phyloP scores from a whole-genome alignment of 208 protist species.

The Wallacemonas sp. region DNA sequence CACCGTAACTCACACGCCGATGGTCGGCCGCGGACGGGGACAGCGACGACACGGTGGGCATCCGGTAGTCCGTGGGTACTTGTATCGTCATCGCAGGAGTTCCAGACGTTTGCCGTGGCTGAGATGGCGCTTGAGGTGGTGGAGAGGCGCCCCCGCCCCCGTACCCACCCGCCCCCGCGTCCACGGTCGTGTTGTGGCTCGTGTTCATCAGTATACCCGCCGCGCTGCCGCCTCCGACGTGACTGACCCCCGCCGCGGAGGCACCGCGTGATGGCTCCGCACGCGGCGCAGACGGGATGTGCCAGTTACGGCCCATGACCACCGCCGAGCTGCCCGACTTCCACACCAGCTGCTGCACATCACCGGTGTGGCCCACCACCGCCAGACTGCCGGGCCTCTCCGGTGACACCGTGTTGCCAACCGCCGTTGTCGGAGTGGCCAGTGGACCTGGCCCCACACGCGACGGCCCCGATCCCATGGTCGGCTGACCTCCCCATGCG shows the following conservation, averaged over 20 bases:
- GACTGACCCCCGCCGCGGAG: too few species aligned
- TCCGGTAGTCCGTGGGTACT: constrained; percentile 2
- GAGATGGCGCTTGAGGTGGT: not conserved
- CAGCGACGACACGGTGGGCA: not conserved
- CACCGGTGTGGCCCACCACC: constrained; percentile 15
- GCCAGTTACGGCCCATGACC: constrained; percentile 33
- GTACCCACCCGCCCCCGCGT: not conserved
- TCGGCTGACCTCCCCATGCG: not conserved
- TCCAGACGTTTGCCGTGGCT: not conserved
- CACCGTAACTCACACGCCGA: not conserved
- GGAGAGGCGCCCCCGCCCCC: not conserved
- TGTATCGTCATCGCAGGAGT: not conserved
- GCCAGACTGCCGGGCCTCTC: constrained; percentile 9
- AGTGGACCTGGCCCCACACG: too few species aligned
- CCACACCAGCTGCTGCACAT: constrained; percentile 60
- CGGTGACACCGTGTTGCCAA: constrained; percentile 8
- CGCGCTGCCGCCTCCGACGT: too few species aligned
- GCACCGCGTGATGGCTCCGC: not conserved
- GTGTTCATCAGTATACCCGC: constrained; percentile 14
- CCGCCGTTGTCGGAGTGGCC: too few species aligned
- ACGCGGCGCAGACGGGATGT: constrained; percentile 16
- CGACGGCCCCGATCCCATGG: too few species aligned
- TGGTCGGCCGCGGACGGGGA: not conserved
- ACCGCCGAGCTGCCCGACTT: constrained; percentile 46
- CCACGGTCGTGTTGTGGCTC: constrained; percentile 6